Evolutionary conservation across 2,329 filamentous ascomycete genomes (phyloP).

Genomic region (Calonectria pteridis): DNA sequence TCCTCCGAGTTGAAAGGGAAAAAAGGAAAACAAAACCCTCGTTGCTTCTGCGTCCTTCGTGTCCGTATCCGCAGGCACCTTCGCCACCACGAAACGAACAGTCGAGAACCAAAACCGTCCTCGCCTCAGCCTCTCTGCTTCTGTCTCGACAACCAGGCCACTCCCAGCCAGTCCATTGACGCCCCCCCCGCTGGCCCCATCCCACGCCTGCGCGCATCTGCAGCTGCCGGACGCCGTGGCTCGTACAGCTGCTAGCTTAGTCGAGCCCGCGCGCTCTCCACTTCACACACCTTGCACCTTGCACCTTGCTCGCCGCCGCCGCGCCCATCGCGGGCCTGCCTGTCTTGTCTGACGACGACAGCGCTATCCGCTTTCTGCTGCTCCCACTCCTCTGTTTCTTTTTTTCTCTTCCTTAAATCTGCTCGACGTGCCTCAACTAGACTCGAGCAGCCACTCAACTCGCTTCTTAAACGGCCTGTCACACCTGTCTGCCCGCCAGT

Average conservation of each 20-base stretch:
- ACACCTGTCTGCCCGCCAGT: neutral
- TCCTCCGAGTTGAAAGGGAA: neutral
- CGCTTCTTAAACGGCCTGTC: neutral
- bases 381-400: slow-evolving; percentile 9
- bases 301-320: slow-evolving; percentile 14
- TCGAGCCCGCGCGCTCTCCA: neutral
- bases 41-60: neutral
- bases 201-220: neutral
- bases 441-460: neutral
- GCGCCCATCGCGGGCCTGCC: neutral
- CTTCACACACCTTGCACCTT: slow-evolving; percentile 2
- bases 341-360: slow-evolving; percentile 6
- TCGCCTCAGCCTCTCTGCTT: slow-evolving; percentile 17
- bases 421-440: neutral
- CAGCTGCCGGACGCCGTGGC: slow-evolving; percentile 15
- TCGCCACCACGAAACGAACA: slow-evolving; percentile 9
- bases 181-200: slow-evolving; percentile 7
- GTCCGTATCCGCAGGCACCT: neutral
- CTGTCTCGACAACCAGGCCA: slow-evolving; percentile 4
- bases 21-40: neutral
- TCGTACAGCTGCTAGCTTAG: neutral
- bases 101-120: slow-evolving; percentile 4
- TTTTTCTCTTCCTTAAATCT: neutral
- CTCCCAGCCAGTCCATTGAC: neutral
- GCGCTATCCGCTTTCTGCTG: slow-evolving; percentile 10